Evolutionary conservation across 768 basidiomycete genomes (phyloP).

Genomic region (Kwoniella dejecticola): DNA sequence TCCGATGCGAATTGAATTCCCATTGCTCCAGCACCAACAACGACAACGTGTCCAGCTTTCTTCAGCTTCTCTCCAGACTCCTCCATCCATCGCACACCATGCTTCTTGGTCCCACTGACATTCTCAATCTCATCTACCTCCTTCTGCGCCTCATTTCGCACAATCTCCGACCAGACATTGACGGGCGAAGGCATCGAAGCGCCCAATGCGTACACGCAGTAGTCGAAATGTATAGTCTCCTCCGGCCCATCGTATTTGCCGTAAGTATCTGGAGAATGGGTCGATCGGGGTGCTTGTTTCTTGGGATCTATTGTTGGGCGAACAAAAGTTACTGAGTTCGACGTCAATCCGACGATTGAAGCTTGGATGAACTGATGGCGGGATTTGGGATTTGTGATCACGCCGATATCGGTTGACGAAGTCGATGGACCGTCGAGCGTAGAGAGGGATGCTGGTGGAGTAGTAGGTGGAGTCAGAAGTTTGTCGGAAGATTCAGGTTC

Average conservation of each 20-base stretch:
- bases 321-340: constrained; percentile 38
- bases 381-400: constrained; percentile 6
- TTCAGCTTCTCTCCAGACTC: constrained; percentile 44
- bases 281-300: constrained; percentile 7
- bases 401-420: neutral
- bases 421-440: neutral
- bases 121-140: constrained; percentile 18
- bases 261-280: constrained; percentile 13
- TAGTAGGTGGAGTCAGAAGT: constrained; percentile 20
- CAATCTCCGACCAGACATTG: constrained; percentile 47
- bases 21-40: constrained; percentile 58
- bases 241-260: constrained; percentile 33
- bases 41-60: constrained; percentile 49
- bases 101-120: constrained; percentile 47
- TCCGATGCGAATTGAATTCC: constrained; percentile 57
- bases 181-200: constrained; percentile 51
- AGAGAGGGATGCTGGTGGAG: constrained; percentile 14
- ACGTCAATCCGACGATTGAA: constrained; percentile 26
- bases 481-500: constrained; percentile 8
- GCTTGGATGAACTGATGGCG: constrained; percentile 35
- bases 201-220: constrained; percentile 54
- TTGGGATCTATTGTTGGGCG: constrained; percentile 13
- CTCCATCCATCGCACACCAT: constrained; percentile 52
- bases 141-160: neutral
- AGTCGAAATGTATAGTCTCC: constrained; percentile 52